Evolutionary conservation across 2,329 filamentous ascomycete genomes (phyloP).

Genomic region (Neurospora sp.): DNA sequence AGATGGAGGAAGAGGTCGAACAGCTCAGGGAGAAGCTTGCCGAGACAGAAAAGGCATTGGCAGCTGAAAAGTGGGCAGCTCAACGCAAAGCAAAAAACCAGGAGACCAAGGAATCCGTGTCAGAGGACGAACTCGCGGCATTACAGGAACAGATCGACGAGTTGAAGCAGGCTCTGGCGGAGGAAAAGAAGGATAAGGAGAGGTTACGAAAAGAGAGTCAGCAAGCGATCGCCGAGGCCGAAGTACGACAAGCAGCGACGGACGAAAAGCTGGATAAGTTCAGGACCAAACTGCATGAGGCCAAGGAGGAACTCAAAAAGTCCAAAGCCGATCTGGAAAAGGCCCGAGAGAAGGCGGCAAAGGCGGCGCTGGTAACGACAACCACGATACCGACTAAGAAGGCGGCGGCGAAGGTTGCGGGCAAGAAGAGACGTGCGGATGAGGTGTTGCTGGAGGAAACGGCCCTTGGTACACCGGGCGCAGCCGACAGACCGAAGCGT

Average conservation of each 20-base stretch:
- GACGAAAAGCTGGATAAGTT: conserved; percentile 63
- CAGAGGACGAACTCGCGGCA: conserved; percentile 11
- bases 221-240: conserved; percentile 48
- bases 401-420: conserved; percentile 24
- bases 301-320: conserved; percentile 65
- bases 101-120: background rate
- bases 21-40: conserved; percentile 12
- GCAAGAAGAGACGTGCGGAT: conserved; percentile 34
- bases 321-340: conserved; percentile 34
- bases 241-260: conserved; percentile 51
- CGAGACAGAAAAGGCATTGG: conserved; percentile 20
- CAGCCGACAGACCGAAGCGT: conserved; percentile 27
- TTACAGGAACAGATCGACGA: conserved; percentile 24
- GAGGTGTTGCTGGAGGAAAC: conserved; percentile 38
- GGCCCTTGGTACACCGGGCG: conserved; percentile 33
- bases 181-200: conserved; percentile 36
- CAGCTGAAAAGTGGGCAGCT: conserved; percentile 14
- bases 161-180: conserved; percentile 24
- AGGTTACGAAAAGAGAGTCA: conserved; percentile 36
- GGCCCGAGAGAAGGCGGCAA: conserved; percentile 29
- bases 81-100: conserved; percentile 11
- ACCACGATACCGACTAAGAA: conserved; percentile 22
- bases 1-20: conserved; percentile 21
- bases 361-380: conserved; percentile 9
- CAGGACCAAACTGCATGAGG: conserved; percentile 57